A percentile compares a stretch with the other conserved stretches of the same genome.
phyloP scores from a whole-genome alignment of 306 rosid genomes.

The Trifolium repens region DNA sequence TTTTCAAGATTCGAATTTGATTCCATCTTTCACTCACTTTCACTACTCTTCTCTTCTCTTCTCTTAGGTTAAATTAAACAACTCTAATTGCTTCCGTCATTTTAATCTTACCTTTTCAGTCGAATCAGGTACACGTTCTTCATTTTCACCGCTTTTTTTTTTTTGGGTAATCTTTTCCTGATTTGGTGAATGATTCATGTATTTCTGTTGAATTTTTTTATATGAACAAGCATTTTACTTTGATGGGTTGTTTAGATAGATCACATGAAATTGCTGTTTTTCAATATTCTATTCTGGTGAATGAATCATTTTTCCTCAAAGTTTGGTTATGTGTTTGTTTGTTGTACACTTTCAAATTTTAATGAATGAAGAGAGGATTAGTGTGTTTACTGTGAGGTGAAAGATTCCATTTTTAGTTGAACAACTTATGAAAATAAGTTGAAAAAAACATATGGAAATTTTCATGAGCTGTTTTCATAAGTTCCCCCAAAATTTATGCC shows the following conservation, averaged over 20 bases:
- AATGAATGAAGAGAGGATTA: not conserved
- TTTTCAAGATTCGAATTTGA: slow-evolving; percentile 3
- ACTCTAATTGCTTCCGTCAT: not conserved
- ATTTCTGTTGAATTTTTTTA: not conserved
- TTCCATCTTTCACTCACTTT: not conserved
- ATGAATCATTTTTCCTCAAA: not conserved
- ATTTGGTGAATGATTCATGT: not conserved
- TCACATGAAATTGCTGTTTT: not conserved
- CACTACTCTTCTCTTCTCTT: too few species aligned
- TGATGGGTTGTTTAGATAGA: not conserved
- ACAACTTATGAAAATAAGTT: too few species aligned
- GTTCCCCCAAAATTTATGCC: too few species aligned
- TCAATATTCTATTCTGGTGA: not conserved
- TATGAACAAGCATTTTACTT: not conserved
- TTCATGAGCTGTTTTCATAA: too few species aligned
- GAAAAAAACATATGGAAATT: too few species aligned
- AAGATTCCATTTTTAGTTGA: slow-evolving; percentile 3
- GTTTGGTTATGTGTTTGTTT: not conserved
- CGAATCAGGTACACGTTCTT: not conserved
- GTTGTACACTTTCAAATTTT: not conserved
- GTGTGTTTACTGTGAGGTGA: not conserved
- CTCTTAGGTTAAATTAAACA: not conserved
- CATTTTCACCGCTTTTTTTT: not conserved
- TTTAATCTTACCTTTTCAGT: not conserved
- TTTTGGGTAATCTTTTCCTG: not conserved